Conservation (phyloP, 805 yeast genomes). For the Ogataea haglerorum region DNA sequence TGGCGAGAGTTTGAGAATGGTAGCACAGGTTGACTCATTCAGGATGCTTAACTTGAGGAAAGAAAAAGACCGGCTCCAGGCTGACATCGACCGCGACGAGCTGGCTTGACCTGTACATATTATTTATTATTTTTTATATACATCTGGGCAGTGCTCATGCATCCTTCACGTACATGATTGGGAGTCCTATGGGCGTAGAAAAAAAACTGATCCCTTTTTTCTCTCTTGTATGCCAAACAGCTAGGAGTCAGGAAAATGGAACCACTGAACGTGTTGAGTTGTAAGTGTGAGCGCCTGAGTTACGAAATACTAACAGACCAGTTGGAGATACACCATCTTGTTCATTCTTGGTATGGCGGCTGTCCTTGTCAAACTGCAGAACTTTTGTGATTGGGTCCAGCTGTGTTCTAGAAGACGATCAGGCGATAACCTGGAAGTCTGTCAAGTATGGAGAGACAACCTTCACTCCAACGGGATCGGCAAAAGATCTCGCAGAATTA, state of each 20-base stretch:
- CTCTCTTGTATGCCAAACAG: conserved; percentile 1
- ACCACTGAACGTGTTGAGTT: conserved; percentile 15
- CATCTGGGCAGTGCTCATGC: conserved; percentile 6
- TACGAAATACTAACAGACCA: conserved; percentile 8
- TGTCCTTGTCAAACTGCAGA: conserved; percentile 18
- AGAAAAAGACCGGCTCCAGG: conserved; percentile 24
- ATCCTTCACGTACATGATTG: neutral
- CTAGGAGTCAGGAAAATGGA: conserved; percentile 8
- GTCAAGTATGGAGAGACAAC: conserved; percentile 15
- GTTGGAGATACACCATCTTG: conserved; percentile 33
- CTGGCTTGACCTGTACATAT: conserved; percentile 3
- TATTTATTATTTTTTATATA: neutral
- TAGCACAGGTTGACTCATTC: conserved; percentile 30
- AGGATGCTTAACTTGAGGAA: conserved; percentile 27
- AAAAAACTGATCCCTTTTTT: conserved; percentile 9
- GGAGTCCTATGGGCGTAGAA: conserved; percentile 6
- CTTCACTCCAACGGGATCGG: conserved; percentile 13
- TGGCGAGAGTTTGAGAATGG: conserved; percentile 19
- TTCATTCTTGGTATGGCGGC: conserved; percentile 29
- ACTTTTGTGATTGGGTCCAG: conserved; percentile 20
- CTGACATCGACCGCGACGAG: conserved; percentile 16
- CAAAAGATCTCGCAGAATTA: conserved; percentile 6
- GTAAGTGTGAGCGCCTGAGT: conserved; percentile 13
- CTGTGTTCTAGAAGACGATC: conserved; percentile 11
- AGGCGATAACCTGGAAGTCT: conserved; percentile 19